Conservation (phyloP, 345 rosid species). For the Rhodomyrtus tomentosa region DNA sequence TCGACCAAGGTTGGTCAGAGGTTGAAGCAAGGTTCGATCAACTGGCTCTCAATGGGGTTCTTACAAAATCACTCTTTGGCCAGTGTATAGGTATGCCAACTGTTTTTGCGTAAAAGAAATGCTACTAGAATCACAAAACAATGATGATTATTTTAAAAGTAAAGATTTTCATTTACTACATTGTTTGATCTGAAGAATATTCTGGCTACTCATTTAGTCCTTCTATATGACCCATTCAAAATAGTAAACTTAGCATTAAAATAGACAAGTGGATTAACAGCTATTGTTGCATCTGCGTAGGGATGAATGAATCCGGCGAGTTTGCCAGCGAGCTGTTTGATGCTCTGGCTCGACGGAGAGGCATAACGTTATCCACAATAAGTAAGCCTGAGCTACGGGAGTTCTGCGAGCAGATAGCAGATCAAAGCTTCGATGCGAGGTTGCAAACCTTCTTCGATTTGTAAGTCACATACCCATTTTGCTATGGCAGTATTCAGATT, state of each 20-base stretch:
- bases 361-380: conserved; percentile 31
- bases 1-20: conserved; percentile 38
- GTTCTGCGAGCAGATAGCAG: conserved; percentile 70
- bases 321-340: conserved; percentile 56
- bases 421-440: conserved; percentile 62
- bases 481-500: not conserved
- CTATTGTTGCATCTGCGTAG: conserved; percentile 9
- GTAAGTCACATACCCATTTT: conserved; percentile 18
- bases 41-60: conserved; percentile 27
- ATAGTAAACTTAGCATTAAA: not conserved
- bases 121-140: not conserved
- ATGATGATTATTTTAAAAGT: not conserved
- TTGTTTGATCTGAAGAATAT: not conserved
- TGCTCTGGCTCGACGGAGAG: conserved; percentile 55
- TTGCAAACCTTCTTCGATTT: conserved; percentile 76
- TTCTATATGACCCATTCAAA: not conserved
- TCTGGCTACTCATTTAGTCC: not conserved
- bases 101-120: not conserved
- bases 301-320: conserved; percentile 66
- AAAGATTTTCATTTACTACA: not conserved
- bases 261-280: not conserved
- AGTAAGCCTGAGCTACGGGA: conserved; percentile 38
- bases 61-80: conserved; percentile 48
- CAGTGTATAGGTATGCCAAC: conserved; percentile 53
- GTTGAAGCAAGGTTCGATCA: conserved; percentile 47